A percentile compares a stretch with the other conserved stretches of the same genome.
These are phyloP conservation scores for Lachnum nothofagi DNA, from an alignment of 2,329 filamentous ascomycete species.

Conservation along the genomic window DNA sequence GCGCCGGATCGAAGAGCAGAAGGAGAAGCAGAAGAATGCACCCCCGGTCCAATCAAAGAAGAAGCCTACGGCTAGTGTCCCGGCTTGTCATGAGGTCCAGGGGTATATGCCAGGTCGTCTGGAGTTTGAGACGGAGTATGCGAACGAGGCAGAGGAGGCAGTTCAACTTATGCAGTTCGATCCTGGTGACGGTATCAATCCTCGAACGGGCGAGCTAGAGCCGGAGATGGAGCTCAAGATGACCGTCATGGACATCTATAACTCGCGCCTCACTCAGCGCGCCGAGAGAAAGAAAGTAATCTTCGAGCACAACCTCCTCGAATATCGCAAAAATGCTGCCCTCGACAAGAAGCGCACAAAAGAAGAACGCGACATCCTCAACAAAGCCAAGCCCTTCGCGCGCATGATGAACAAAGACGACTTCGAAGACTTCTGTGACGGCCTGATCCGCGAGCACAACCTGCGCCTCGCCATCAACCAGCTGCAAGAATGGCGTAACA, in stretches of 20 bases:
- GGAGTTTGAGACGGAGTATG: constrained; percentile 96
- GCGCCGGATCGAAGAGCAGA: constrained; percentile 82
- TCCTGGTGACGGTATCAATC: constrained; percentile 87
- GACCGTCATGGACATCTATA: constrained; percentile 98
- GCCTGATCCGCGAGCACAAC: constrained; percentile 85
- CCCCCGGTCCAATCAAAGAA: constrained; percentile 83
- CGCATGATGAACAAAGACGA: constrained; percentile 94
- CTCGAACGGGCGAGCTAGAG: constrained; percentile 76
- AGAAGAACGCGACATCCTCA: constrained; percentile 84
- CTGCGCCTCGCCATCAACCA: constrained; percentile 83
- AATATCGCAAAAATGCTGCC: constrained; percentile 87
- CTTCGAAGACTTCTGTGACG: constrained; percentile 79
- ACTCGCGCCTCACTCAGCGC: constrained; percentile 79
- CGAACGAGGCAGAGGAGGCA: constrained; percentile 95
- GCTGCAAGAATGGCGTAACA: constrained; percentile 86
- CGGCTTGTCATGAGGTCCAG: constrained; percentile 94
- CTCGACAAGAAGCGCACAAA: constrained; percentile 93
- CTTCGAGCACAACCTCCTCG: constrained; percentile 88
- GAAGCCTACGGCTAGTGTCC: constrained; percentile 92
- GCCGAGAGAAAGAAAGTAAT: constrained; percentile 95
- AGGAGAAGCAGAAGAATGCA: constrained; percentile 79
- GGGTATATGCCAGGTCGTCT: constrained; percentile 97
- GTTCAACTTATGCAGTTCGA: constrained; percentile 99
- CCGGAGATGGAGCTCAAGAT: constrained; percentile 97
- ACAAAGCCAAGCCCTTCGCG: constrained; percentile 92